A percentile compares a stretch with the other conserved stretches of the same genome.
These are phyloP conservation scores for Phaeomoniella chlamydospora DNA, from an alignment of 2,329 filamentous ascomycete species.

Conservation along the genomic window DNA sequence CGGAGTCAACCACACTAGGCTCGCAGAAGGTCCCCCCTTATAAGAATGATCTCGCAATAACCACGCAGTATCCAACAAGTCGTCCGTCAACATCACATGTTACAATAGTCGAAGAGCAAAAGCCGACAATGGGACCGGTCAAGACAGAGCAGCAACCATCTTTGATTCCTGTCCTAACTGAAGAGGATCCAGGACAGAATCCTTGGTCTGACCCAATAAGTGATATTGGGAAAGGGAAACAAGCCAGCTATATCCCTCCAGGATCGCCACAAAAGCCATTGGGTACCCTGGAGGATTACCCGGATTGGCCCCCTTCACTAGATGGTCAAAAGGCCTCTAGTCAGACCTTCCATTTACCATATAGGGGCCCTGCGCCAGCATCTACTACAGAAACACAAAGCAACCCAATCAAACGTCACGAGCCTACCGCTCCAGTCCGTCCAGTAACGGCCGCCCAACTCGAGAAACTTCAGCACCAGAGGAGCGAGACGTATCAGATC, in stretches of 20 bases:
- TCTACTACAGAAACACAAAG: constrained; percentile 7
- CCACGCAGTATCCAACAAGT: too few species aligned
- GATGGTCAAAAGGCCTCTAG: neutral
- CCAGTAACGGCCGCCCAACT: constrained; percentile 14
- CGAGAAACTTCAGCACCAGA: constrained; percentile 25
- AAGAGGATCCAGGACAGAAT: constrained; percentile 6
- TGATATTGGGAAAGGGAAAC: neutral
- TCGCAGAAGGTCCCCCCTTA: neutral
- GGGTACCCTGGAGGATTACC: neutral
- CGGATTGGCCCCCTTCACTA: neutral
- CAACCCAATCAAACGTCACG: constrained; percentile 4
- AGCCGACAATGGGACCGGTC: neutral
- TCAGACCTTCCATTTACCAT: neutral
- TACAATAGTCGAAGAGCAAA: neutral
- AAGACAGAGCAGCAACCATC: constrained; percentile 5
- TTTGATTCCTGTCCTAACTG: constrained; percentile 4
- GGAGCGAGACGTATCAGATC: constrained; percentile 75
- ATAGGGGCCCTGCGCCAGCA: constrained; percentile 4
- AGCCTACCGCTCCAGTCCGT: neutral
- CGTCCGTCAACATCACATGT: neutral
- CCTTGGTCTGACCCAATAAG: constrained; percentile 6
- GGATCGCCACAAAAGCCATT: neutral
- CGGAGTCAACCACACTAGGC: neutral
- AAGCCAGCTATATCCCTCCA: neutral
- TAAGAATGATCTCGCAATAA: too few species aligned